Percentiles rank a stretch among this genome's conserved stretches.
These are phyloP conservation scores for Beauveria australis DNA, from an alignment of 2,329 filamentous ascomycete species.

Conservation along the genomic window DNA sequence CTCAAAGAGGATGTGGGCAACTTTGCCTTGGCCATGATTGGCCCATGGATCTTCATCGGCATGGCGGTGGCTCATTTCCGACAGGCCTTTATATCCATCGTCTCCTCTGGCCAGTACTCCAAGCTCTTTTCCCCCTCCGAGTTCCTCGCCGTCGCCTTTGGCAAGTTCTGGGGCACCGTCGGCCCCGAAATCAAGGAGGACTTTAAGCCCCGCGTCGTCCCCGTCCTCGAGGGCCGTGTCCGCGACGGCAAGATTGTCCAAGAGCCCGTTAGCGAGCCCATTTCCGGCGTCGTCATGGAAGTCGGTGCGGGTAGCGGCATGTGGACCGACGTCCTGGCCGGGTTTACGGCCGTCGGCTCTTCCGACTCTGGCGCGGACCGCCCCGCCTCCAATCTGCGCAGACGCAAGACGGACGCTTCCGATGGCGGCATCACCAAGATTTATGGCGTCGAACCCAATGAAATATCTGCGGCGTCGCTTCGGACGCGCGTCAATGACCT, in stretches of 20 bases:
- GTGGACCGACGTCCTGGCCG: constrained; percentile 48
- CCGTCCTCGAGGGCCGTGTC: constrained; percentile 45
- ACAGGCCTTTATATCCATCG: constrained; percentile 36
- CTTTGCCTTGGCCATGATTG: constrained; percentile 28
- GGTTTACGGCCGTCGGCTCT: constrained; percentile 14
- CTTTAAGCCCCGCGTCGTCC: constrained; percentile 37
- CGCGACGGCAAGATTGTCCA: constrained; percentile 27
- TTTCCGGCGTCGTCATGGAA: constrained; percentile 49
- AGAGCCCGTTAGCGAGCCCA: constrained; percentile 26
- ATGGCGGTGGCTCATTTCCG: constrained; percentile 42
- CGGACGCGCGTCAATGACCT: constrained; percentile 37
- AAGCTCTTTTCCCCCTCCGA: constrained; percentile 32
- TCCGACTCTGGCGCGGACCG: constrained; percentile 11
- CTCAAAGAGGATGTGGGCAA: background rate
- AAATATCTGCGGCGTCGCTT: constrained; percentile 41
- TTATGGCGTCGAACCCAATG: constrained; percentile 59
- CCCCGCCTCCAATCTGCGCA: constrained; percentile 13
- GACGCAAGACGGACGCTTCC: constrained; percentile 23
- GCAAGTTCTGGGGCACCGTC: constrained; percentile 48
- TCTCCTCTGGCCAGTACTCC: constrained; percentile 25
- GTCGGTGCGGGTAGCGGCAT: constrained; percentile 54
- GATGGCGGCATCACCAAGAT: constrained; percentile 34
- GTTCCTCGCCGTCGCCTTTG: constrained; percentile 49
- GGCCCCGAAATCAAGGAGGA: constrained; percentile 42
- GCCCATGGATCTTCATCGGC: constrained; percentile 46